Base-by-base conservation (phyloP, 139 green algal species). In the Chlamydomonas urium region DNA sequence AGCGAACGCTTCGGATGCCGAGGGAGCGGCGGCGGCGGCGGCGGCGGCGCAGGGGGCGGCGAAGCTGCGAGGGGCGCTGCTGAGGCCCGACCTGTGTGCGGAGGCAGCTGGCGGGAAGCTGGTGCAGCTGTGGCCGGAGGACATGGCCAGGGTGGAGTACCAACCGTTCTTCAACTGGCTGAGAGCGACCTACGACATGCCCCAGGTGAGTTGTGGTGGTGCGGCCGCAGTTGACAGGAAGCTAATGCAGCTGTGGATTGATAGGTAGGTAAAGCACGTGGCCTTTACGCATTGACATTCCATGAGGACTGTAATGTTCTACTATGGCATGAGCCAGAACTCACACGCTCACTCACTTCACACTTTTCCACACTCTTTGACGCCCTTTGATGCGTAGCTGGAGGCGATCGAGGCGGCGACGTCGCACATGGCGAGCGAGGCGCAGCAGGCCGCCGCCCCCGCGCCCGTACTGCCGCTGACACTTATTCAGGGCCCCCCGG, bases 401-500 rank as follows among this genome's bases (percentile, higher is more conserved):
- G 75, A 82, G 59, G 87, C 89, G 3, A 91, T 93, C 26, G 81
- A 89, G 81, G 79, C 85, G 19, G 61, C 50, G 10, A 61, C 75
- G 19, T 71, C 73, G 0, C 79, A 84, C 59, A 38, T 84, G 47
- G 74, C 73, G 1, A 36, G 32, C 0, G 47, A 34, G 17, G 34
- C 38, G 33, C 68, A 80, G 71, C 45, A 32, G 2, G 47, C 32
- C 2, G n/a, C 47, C 47, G 42, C 17, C n/a, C 61, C 71, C 21
- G 45, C 35, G 1, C 71, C 71, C 17, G 71, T 77, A 58, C 70
- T 75, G 58, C 74, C 78, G 0, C 72, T 80, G 66, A 80, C 78
- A 2, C 74, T 81, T 21, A 81, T 81, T 19, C 79, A 85, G 76
- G 93, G 93, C 2, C 92, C 91, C 2, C 91, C 93, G 5, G 94